phyloP scores from a whole-genome alignment of 2,329 filamentous ascomycete genomes.

The Ophiostoma perfectum region DNA sequence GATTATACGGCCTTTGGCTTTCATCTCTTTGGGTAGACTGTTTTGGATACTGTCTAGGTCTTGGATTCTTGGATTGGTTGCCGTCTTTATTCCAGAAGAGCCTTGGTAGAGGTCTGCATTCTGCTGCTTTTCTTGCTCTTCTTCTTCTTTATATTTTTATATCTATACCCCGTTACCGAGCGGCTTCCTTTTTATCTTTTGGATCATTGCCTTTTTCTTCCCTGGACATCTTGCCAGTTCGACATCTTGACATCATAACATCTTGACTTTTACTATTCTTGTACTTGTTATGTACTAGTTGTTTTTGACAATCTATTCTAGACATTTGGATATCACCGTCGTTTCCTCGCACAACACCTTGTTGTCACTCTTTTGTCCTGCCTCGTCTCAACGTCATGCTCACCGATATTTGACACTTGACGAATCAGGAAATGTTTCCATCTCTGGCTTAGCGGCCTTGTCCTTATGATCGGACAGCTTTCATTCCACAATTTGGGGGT shows the following conservation, averaged over 20 bases:
- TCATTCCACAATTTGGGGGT: no score
- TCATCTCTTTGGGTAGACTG: background rate
- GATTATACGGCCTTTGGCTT: constrained; percentile 3
- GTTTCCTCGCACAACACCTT: no score
- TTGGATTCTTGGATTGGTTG: no score
- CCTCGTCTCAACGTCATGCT: background rate
- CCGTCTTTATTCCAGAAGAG: no score
- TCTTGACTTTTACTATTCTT: no score
- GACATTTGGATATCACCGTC: background rate
- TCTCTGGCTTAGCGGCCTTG: constrained; percentile 13
- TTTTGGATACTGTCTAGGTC: no score
- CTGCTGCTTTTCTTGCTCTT: background rate
- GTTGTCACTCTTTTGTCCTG: no score
- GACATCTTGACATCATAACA: background rate
- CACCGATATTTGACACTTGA: constrained; percentile 9
- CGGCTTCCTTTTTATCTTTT: background rate
- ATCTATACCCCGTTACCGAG: constrained; percentile 6
- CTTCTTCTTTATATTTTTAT: background rate
- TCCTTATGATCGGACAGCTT: background rate
- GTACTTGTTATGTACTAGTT: no score
- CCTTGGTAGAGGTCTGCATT: background rate
- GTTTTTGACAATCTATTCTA: background rate
- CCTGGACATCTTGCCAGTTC: background rate
- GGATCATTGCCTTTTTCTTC: background rate
- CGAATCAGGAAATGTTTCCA: constrained; percentile 21